These are phyloP conservation scores for Narthecium ossifragum DNA, from an alignment of 106 monocot genomes.

Conservation along the genomic window DNA sequence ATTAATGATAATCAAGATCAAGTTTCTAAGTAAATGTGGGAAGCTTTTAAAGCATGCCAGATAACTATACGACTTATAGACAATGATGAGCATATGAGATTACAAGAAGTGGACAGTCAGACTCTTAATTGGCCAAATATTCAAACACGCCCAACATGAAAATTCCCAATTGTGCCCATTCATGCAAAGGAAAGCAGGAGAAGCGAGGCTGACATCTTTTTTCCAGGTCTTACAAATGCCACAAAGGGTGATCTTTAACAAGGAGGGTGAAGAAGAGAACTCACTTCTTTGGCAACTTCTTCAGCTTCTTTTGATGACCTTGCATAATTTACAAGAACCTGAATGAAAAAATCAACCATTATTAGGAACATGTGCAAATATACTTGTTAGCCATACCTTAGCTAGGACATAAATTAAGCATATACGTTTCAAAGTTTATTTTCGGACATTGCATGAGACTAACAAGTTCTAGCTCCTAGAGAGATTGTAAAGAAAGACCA, in stretches of 20 bases:
- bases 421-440: neutral
- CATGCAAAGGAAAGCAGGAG: neutral
- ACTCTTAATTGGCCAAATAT: neutral
- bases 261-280: neutral
- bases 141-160: neutral
- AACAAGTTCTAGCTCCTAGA: neutral
- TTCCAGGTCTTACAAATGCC: neutral
- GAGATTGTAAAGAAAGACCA: neutral
- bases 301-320: constrained; percentile 96
- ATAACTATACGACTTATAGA: no score
- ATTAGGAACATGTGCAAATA: neutral
- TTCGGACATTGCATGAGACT: neutral
- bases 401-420: neutral
- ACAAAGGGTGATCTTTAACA: neutral
- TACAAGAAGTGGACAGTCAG: neutral
- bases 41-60: no score
- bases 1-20: no score
- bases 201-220: neutral
- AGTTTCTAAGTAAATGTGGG: no score
- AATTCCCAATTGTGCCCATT: neutral
- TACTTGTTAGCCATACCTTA: neutral
- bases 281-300: constrained; percentile 76
- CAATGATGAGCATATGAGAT: no score
- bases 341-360: constrained; percentile 1
- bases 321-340: constrained; percentile 99